Evolutionary conservation across 2,329 filamentous ascomycete species (phyloP), one percentile per base, ranked within the genome.

Genomic region (Ophiostoma perfectum): DNA sequence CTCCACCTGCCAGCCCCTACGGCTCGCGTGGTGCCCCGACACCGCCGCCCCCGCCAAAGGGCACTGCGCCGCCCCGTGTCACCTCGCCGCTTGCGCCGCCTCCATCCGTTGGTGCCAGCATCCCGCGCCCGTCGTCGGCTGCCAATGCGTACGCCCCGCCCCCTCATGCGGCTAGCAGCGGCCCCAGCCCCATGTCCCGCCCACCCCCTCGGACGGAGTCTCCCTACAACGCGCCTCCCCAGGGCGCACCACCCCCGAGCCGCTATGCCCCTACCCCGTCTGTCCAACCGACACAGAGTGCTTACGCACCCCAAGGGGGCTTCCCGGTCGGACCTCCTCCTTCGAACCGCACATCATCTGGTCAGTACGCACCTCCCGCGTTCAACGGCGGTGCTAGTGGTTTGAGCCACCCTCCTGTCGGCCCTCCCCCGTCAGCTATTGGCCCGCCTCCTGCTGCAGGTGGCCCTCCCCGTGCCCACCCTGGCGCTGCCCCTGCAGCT

Each of bases 171-270:
- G 71, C 74, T 55, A 70, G 76, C 39, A 64, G 73, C 65, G 73
- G 74, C 16, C 63, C 77, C 41, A 74, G 75, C 64, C 73, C 78
- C 58, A 71, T 75, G 70, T 73, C 78, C 66, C 85, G 88, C 58
- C 84, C 86, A 27, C 84, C 92, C 66, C 85, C 88, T 36, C 88
- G 92, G 72, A 92, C 90, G 41, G 84, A 90, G 4, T 97, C 93
- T 39, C 93, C 93, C 5, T 97, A 97, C 78, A 92, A 93, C 74
- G 86, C 90, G 49, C 90, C 93, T 67, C 91, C 91, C 6, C 81
- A 88, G 42, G 84, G 82, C 18, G 81, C 86, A 5, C 88, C 91
- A n/a, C 86, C 89, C 5, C 84, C 87, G 9, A 92, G 87, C 80
- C 83, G 92, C 74, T 96, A 96, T 77, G 88, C 91, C 14, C 90